These are phyloP conservation scores for Punica granatum DNA, from an alignment of 345 rosid species.

Conservation along the genomic window DNA sequence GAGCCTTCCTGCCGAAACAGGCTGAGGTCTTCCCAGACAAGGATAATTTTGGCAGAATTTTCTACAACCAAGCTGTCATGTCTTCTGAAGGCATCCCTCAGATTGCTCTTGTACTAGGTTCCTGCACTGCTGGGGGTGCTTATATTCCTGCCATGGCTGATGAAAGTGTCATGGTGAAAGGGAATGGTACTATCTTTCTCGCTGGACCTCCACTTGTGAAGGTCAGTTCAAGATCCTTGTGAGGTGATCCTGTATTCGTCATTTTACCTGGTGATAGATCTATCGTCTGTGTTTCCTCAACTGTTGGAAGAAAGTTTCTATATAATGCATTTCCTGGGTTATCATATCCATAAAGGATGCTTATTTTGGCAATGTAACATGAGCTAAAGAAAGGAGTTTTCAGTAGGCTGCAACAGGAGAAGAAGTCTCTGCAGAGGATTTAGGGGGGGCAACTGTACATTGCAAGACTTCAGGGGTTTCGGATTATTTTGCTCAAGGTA, in stretches of 20 bases:
- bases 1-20: slow-evolving; percentile 95
- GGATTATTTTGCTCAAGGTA: slow-evolving; percentile 97
- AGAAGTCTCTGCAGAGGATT: slow-evolving; percentile 88
- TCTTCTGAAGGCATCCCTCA: slow-evolving; percentile 92
- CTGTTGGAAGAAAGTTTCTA: background rate
- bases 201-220: slow-evolving; percentile 98
- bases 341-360: background rate
- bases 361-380: background rate
- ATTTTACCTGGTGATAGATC: background rate
- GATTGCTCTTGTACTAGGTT: slow-evolving; percentile 86
- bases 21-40: slow-evolving; percentile 94
- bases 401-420: slow-evolving; percentile 97
- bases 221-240: slow-evolving; percentile 31
- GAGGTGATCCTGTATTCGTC: background rate
- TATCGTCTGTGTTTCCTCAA: background rate
- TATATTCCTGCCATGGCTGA: slow-evolving; percentile 99
- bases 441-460: slow-evolving; percentile 86
- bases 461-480: slow-evolving; percentile 94
- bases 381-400: slow-evolving; percentile 28
- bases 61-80: slow-evolving; percentile 89
- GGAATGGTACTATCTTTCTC: slow-evolving; percentile 90
- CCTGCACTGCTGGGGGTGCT: slow-evolving; percentile 97
- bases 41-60: slow-evolving; percentile 92
- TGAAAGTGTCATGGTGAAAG: slow-evolving; percentile 97
- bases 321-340: background rate